A percentile compares a stretch with the other conserved stretches of the same genome.
Conservation (phyloP, 2,329 filamentous ascomycete species). For the Chaetomium strumarium region DNA sequence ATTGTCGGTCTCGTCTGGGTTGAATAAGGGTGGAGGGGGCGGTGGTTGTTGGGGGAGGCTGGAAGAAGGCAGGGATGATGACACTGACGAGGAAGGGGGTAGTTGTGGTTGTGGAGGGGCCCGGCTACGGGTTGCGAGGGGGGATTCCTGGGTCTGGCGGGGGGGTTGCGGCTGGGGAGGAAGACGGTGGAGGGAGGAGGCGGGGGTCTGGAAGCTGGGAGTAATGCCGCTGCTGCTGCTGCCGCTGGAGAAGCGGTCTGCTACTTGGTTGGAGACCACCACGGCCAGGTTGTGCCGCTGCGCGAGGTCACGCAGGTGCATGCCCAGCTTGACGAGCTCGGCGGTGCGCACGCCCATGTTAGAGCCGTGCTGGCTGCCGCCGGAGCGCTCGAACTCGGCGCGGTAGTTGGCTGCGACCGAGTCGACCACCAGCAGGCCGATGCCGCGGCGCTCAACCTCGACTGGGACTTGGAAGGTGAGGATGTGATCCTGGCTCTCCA, state of each 20-base stretch:
- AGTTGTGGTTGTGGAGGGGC: slow-evolving; percentile 35
- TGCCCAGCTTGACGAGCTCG: slow-evolving; percentile 72
- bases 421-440: slow-evolving; percentile 82
- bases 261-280: slow-evolving; percentile 92
- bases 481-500: slow-evolving; percentile 94
- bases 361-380: slow-evolving; percentile 34
- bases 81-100: slow-evolving; percentile 26
- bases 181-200: slow-evolving; percentile 11
- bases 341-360: slow-evolving; percentile 70
- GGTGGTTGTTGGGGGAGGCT: slow-evolving; percentile 26
- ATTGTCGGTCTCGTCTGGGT: background rate
- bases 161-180: background rate
- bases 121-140: slow-evolving; percentile 43
- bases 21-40: background rate
- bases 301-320: slow-evolving; percentile 70
- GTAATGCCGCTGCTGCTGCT: slow-evolving; percentile 1
- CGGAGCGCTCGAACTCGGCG: slow-evolving; percentile 68
- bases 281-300: slow-evolving; percentile 69
- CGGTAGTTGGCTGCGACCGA: slow-evolving; percentile 94
- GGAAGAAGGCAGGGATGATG: slow-evolving; percentile 30
- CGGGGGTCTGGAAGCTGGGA: slow-evolving; percentile 1
- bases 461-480: slow-evolving; percentile 88
- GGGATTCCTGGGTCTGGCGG: slow-evolving; percentile 38
- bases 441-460: slow-evolving; percentile 64
- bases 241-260: slow-evolving; percentile 63